phyloP scores from a whole-genome alignment of 2,329 filamentous ascomycete genomes.

The Apiospora aurea region DNA sequence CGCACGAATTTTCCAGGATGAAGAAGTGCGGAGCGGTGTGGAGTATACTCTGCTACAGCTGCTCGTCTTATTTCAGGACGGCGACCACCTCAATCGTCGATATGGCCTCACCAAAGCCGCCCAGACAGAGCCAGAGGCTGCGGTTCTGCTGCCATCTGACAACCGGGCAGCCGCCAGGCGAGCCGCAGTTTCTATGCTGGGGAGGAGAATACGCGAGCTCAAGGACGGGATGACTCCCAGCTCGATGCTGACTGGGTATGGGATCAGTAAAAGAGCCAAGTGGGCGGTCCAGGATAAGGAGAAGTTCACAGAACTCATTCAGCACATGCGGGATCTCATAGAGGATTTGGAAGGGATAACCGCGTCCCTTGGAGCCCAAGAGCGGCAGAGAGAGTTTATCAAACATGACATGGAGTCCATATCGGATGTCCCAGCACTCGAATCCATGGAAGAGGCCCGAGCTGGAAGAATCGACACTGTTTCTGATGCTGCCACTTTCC shows the following conservation, averaged over 20 bases:
- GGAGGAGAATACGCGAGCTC: background rate
- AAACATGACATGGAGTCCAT: background rate
- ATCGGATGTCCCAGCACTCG: background rate
- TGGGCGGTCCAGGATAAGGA: conserved; percentile 27
- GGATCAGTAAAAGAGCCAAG: background rate
- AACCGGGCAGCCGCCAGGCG: background rate
- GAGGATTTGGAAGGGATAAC: conserved; percentile 26
- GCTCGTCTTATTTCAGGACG: background rate
- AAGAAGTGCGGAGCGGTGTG: background rate
- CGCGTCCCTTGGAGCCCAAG: background rate
- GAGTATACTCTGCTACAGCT: background rate
- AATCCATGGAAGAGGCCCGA: background rate
- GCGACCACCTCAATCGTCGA: background rate
- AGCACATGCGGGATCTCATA: conserved; percentile 26
- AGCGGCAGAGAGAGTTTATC: background rate
- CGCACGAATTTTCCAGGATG: background rate
- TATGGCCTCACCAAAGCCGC: background rate
- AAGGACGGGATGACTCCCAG: background rate
- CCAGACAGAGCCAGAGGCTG: background rate
- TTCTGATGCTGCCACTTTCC: background rate
- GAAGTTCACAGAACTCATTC: conserved; percentile 26
- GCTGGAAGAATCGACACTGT: background rate
- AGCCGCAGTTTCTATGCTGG: background rate
- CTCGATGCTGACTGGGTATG: background rate
- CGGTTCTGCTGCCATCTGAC: background rate